Conservation (phyloP, 768 basidiomycete genomes). For the Trametes cinnabarina region DNA sequence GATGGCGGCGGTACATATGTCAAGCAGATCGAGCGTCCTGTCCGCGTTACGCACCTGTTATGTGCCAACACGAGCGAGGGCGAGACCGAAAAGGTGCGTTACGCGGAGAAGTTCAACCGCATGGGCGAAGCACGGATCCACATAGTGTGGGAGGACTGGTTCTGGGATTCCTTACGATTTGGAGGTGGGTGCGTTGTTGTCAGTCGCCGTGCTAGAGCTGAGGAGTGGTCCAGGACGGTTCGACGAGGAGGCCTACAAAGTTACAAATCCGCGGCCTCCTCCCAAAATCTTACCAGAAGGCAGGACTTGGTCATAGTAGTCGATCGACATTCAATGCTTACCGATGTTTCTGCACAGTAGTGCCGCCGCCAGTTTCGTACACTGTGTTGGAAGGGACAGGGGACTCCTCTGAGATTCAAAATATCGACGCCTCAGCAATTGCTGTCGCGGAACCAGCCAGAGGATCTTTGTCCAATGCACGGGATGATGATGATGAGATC, state of each 20-base stretch:
- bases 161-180: constrained; percentile 86
- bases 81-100: constrained; percentile 68
- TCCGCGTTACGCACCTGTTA: constrained; percentile 81
- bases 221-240: constrained; percentile 48
- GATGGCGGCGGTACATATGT: constrained; percentile 65
- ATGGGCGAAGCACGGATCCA: constrained; percentile 70
- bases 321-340: too few species aligned
- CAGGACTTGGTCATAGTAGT: too few species aligned
- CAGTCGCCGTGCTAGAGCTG: neutral
- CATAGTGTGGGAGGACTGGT: constrained; percentile 95
- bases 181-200: constrained; percentile 31
- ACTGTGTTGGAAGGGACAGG: constrained; percentile 19
- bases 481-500: constrained; percentile 56
- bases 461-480: neutral
- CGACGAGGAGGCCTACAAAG: constrained; percentile 59
- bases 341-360: neutral
- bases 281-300: constrained; percentile 38
- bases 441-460: neutral
- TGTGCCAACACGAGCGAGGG: constrained; percentile 62
- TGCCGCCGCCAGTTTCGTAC: constrained; percentile 22
- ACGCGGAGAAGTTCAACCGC: constrained; percentile 71
- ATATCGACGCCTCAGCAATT: neutral
- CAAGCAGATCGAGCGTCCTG: constrained; percentile 73
- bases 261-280: constrained; percentile 58
- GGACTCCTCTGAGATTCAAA: constrained; percentile 18